Evolutionary conservation across 306 rosid species (phyloP), one percentile per base, ranked within the genome.

Genomic region (Gillenia trifoliata): DNA sequence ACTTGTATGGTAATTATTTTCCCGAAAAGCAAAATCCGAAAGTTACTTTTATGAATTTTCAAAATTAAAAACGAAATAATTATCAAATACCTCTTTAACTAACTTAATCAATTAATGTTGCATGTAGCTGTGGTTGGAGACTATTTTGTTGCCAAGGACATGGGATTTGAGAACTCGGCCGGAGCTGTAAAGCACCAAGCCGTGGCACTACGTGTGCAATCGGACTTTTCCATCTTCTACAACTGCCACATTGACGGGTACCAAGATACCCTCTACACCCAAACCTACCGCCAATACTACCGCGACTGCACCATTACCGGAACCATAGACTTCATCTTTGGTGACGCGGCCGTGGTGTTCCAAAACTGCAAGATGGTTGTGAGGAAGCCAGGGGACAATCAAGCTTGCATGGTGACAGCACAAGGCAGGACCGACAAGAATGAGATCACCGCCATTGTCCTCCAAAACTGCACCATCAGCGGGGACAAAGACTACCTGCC

Each of bases 251-350:
- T 89, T 73, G 83, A 85, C 22, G 91, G 84, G 0, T 81, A 49
- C 85, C 91, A 89, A 65, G 88, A 83, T 83, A 87, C 93, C 0
- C 84, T 89, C 1, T 87, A 85, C 66, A 50, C 55, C 1, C 88
- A 86, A 30, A 81, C 89, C 3, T 70, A 81, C 28, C 38, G 89
- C 1, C 90, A 89, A 19, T 89, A 76, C 86, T 89, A 83, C 77
- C 81, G 86, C 0, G 80, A 89, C 82, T 89, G 93, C 69, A 33
- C 33, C 11, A 30, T 89, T 38, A 10, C 59, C 0, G 91, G 89
- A 17, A 85, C 93, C 1, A 36, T 86, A 13, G 93, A 89, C 80
- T 85, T 83, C 76, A 50, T 89, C 34, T 89, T 85, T 16, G 91
- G 93, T 0, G 87, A 85, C 15, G 91, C 85, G 0, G 59, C 43